Evolutionary conservation across 2,329 filamentous ascomycete species (phyloP), one percentile per base, ranked within the genome.

Genomic region (Lizonia empirigonia): DNA sequence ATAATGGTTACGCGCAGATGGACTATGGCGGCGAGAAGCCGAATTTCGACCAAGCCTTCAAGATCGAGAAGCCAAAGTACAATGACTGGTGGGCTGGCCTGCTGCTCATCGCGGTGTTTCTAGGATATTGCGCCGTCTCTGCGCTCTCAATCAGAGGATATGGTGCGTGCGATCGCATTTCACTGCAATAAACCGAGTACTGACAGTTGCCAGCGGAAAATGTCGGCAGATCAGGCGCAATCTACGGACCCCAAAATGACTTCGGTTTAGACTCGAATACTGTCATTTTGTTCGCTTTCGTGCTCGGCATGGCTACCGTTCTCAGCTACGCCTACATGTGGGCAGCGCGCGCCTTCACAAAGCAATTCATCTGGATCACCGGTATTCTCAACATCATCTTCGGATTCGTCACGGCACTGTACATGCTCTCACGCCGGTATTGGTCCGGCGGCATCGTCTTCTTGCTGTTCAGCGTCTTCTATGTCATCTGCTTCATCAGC

Each of bases 331-430:
- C 76, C 18, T 97, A 97, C 70, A 85, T 97, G 63, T 84, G 85
- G 73, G 72, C 86, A 2, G 89, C 90, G 6, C 85, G 91, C 47
- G 76, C 83, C 37, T 93, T 93, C 59, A 91, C 92, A 3, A 95
- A 94, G 75, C 84, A 90, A 67, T 91, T 96, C 62, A 95, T 97
- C 69, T 97, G 91, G 90, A 83, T 91, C 30, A 95, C 91, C 9
- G 63, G 63, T 8, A 68, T 68, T 24, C 55, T 70, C 18, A 64
- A 97, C 72, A 88, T 96, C 64, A 77, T 88, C 46, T 87, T 91
- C 63, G 90, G 90, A 0, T 78, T 97, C n/a, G 92, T 83, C 1
- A 96, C 91, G 0, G 91, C 90, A 8, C 85, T 93, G 44, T 95
- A 91, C 74, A 96, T 96, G 79, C 83, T 96, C 35, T 85, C 82